phyloP scores from a whole-genome alignment of 306 rosid species.

The Coriaria nepalensis region DNA sequence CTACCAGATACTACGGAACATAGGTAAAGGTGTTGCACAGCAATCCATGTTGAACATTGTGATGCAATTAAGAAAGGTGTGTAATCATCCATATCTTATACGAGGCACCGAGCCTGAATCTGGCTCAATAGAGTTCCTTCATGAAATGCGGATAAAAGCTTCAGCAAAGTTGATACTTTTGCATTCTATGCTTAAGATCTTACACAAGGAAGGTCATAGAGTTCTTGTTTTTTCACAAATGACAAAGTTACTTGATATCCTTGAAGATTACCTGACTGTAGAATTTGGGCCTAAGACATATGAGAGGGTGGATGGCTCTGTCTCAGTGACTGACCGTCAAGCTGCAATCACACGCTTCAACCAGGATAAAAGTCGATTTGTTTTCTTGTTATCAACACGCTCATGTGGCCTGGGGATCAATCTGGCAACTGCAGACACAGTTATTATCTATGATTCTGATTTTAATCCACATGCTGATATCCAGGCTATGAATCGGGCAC shows the following conservation, averaged over 20 bases:
- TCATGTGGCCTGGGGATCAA: conserved; percentile 99
- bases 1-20: conserved; percentile 83
- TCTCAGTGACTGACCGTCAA: conserved; percentile 92
- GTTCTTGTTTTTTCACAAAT: conserved; percentile 95
- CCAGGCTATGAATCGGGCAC: conserved; percentile 99
- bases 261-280: conserved; percentile 76
- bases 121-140: conserved; percentile 89
- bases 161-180: conserved; percentile 90
- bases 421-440: conserved; percentile 98
- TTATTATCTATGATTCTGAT: conserved; percentile 97
- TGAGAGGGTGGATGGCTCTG: conserved; percentile 98
- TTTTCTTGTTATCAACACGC: conserved; percentile 93
- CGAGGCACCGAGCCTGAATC: conserved; percentile 98
- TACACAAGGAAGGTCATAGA: conserved; percentile 80
- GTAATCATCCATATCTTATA: conserved; percentile 98
- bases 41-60: conserved; percentile 96
- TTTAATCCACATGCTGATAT: conserved; percentile 99
- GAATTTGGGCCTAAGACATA: conserved; percentile 97
- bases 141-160: conserved; percentile 99
- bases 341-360: conserved; percentile 85
- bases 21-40: conserved; percentile 94
- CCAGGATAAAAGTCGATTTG: conserved; percentile 95
- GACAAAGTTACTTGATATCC: conserved; percentile 97
- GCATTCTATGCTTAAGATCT: conserved; percentile 89
- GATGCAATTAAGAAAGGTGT: conserved; percentile 97